A percentile compares a stretch with the other conserved stretches of the same genome.
These are phyloP conservation scores for Lentinus brumalis DNA, from an alignment of 768 basidiomycete genomes.

Conservation along the genomic window DNA sequence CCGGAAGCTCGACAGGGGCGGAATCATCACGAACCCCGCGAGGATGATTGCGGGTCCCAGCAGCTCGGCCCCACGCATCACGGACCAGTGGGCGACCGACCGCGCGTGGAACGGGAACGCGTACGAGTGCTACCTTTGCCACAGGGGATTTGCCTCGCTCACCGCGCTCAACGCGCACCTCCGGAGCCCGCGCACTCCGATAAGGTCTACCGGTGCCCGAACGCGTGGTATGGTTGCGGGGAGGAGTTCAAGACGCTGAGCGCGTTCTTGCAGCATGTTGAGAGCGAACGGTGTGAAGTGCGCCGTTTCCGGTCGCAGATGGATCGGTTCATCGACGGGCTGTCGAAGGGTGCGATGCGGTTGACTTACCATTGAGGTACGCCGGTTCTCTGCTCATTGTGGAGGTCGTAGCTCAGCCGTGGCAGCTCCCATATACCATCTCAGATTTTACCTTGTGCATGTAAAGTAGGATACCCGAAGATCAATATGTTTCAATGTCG, in stretches of 20 bases:
- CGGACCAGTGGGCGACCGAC: slow-evolving; percentile 38
- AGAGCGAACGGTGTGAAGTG: slow-evolving; percentile 63
- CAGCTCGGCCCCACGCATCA: slow-evolving; percentile 18
- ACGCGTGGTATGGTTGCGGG: slow-evolving; percentile 38
- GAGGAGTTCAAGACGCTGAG: slow-evolving; percentile 53
- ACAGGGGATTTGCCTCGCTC: slow-evolving; percentile 42
- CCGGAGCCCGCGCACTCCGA: slow-evolving; percentile 57
- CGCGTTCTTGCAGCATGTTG: slow-evolving; percentile 63
- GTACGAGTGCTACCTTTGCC: slow-evolving; percentile 70
- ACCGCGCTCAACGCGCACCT: slow-evolving; percentile 60
- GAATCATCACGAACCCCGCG: slow-evolving; percentile 56
- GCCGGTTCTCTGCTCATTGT: too few relatives aligned
- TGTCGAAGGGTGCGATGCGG: too few relatives aligned
- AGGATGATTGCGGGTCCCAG: slow-evolving; percentile 46
- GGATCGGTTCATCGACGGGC: slow-evolving; percentile 36
- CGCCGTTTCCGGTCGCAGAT: slow-evolving; percentile 44
- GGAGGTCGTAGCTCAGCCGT: too few relatives aligned
- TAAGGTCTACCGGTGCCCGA: slow-evolving; percentile 57
- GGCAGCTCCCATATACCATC: too few relatives aligned
- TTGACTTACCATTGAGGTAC: too few relatives aligned
- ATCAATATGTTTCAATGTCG: too few relatives aligned
- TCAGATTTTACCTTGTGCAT: too few relatives aligned
- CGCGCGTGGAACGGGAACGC: slow-evolving; percentile 42
- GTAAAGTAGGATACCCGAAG: too few relatives aligned
- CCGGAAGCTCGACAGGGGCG: slow-evolving; percentile 43